Base-by-base conservation (phyloP, 179 eudicot genomes). In the Patellifolia procumbens region DNA sequence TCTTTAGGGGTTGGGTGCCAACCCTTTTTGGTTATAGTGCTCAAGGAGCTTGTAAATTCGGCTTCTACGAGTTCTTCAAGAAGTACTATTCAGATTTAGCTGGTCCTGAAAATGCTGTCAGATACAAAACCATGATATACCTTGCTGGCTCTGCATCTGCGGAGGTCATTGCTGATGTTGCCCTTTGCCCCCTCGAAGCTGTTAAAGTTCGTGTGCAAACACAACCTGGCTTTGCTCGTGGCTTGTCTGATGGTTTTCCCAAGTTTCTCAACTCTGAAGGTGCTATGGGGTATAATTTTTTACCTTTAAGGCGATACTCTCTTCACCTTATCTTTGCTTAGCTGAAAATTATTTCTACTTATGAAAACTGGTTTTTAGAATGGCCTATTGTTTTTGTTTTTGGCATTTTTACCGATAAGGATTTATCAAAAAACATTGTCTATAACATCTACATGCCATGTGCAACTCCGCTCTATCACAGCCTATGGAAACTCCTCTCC, bases 201-300 rank as follows among this genome's bases (percentile, higher is more conserved):
- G 93, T 90, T 24, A 92, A 89, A 82, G 93, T 92, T 69, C 88
- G 95, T n/a, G 89, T 91, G 20, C 97, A 92, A 79, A 91, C 95
- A 49, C 90, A 91, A 58, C 95, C 92, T 42, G 91, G 92, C 35
- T 92, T 88, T 76, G 97, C 97, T 49, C 81, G 78, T 59, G 97
- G 97, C 35, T 81, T 92, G 87, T 76, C 89, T 11, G 97, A 92
- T 71, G 95, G 93, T 32, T 78, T 92, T 66, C 92, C 93, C 0
- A 90, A 92, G 77, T 9, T 92, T 48, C 42, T 90, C 77, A 86
- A 79, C 71, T 74, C 91, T 70, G 92, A 91, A 81, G 98, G 98
- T n/a, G 80, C 66, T 62, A 22, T 26, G 17, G 98, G 98, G 97
- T 93, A 89, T 28, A 85, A 5, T 42, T 51, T 69, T 48, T 51